Conservation (phyloP, 2,329 filamentous ascomycete species). For the Tricladium varicosporioides region DNA sequence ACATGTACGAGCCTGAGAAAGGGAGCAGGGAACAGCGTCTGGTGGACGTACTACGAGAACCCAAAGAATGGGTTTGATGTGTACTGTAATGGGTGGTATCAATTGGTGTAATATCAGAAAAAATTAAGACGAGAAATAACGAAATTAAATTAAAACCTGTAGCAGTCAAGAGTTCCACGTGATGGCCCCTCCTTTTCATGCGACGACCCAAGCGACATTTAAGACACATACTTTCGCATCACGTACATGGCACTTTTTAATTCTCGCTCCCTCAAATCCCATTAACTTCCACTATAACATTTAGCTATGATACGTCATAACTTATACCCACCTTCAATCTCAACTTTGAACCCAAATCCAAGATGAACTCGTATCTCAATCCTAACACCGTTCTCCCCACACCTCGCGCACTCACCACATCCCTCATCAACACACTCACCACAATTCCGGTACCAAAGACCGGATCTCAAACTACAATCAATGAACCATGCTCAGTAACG, state of each 20-base stretch:
- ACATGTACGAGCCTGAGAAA: constrained; percentile 85
- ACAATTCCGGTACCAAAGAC: neutral
- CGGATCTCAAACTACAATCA: neutral
- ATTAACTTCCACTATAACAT: neutral
- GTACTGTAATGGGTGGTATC: neutral
- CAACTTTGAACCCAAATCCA: neutral
- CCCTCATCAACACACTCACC: constrained; percentile 28
- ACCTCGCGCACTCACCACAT: constrained; percentile 29
- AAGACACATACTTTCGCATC: neutral
- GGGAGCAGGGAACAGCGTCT: constrained; percentile 76
- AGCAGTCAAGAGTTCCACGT: constrained; percentile 1
- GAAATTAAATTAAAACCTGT: neutral
- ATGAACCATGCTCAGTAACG: neutral
- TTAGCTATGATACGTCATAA: neutral
- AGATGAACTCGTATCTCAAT: neutral
- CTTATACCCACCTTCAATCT: neutral
- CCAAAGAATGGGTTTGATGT: constrained; percentile 63
- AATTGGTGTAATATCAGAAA: constrained; percentile 6
- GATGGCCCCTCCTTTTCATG: constrained; percentile 8
- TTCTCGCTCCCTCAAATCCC: neutral
- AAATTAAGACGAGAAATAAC: neutral
- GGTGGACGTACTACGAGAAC: constrained; percentile 66
- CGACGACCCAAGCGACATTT: neutral
- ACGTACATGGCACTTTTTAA: neutral
- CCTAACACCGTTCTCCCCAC: constrained; percentile 20